Conservation (phyloP, 352 stramenopile species). For the Phytopythium ostracodes region DNA sequence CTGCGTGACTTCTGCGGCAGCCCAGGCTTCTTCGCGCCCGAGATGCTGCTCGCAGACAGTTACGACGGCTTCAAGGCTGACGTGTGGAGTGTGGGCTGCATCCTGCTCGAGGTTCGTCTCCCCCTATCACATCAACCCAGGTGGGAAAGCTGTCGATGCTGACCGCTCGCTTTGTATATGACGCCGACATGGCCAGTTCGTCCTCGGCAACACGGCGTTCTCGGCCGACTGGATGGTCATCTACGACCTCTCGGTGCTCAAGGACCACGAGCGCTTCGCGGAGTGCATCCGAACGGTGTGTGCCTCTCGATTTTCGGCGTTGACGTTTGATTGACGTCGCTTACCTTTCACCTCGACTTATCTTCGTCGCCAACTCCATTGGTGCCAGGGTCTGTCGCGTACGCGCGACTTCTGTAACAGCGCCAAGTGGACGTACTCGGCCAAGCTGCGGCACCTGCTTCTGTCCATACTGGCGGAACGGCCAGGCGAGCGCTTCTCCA, state of each 20-base stretch:
- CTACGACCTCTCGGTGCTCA: slow-evolving; percentile 74
- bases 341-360: background rate
- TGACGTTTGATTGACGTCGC: no score
- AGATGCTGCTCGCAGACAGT: slow-evolving; percentile 57
- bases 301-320: background rate
- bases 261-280: slow-evolving; percentile 51
- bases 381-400: background rate
- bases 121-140: background rate
- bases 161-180: background rate
- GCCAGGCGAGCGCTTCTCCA: slow-evolving; percentile 30
- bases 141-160: background rate
- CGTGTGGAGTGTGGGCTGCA: slow-evolving; percentile 84
- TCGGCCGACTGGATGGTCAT: slow-evolving; percentile 83
- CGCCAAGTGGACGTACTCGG: slow-evolving; percentile 41
- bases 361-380: background rate
- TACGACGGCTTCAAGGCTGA: slow-evolving; percentile 81
- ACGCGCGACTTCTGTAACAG: slow-evolving; percentile 31
- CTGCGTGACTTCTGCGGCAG: slow-evolving; percentile 79
- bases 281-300: slow-evolving; percentile 30
- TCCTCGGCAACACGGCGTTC: slow-evolving; percentile 75
- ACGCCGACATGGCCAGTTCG: slow-evolving; percentile 29
- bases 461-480: slow-evolving; percentile 39
- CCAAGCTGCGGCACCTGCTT: slow-evolving; percentile 34
- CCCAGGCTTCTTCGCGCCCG: slow-evolving; percentile 82
- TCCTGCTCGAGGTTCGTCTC: slow-evolving; percentile 68